Evolutionary conservation across 2,329 filamentous ascomycete species (phyloP), one percentile per base, ranked within the genome.

Genomic region (Neurospora sp.): DNA sequence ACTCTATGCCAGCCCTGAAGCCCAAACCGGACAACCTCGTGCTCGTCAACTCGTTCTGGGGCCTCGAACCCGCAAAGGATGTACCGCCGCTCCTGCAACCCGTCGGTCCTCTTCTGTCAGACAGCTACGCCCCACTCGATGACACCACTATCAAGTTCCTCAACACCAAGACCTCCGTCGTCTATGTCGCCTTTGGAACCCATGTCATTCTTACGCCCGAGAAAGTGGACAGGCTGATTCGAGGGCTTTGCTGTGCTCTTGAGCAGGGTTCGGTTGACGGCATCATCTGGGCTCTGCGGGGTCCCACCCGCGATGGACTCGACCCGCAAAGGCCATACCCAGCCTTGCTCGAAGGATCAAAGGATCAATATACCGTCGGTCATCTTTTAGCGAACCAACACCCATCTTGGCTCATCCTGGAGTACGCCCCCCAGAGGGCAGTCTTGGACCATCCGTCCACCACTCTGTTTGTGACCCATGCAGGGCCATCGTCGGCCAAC

Each of bases 31-130:
- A 82, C 69, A 79, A 82, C 66, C 78, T 84, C 3, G 72, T 81
- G 2, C 74, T 83, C 5, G 78, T 83, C 33, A 83, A 83, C 68
- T 82, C 81, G 0, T 83, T 83, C 71, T 81, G 79, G 69, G 82
- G 81, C 0, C 75, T 83, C 8, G 82, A 84, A 67, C 75, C 78
- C 1, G 79, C 82, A 0, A 79, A 79, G 28, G 81, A 83, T 69
- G 70, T 83, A 2, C 82, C 82, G 1, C 82, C 82, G 1, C 73
- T 80, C 1, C 77, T 79, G 33, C 75, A 77, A 2, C 70, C 79
- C 1, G 77, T 83, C 2, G 82, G 82, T 0, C 82, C 82, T 1
- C 77, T 83, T 1, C 74, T 83, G 6, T 71, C 75, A 1, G 79
- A 81, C 39, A 71, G 75, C 15, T 82, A 77, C 66, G 74, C 77